Evolutionary conservation across 129 eudicot genomes (phyloP).

Genomic region (Pittosporum tobira): DNA sequence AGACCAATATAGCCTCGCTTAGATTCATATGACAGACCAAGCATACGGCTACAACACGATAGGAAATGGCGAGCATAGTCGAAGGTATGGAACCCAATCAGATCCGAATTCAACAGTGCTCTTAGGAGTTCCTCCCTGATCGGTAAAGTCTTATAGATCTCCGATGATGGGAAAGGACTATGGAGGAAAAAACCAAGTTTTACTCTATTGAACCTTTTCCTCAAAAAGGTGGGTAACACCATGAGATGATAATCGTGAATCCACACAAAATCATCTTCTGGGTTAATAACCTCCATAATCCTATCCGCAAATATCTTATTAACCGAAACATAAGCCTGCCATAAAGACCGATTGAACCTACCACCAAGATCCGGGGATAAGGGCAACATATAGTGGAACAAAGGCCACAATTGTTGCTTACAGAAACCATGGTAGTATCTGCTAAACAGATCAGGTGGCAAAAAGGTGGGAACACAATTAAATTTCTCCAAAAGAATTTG

Average conservation of each 20-base stretch:
- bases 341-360: constrained; percentile 59
- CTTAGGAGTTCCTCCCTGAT: constrained; percentile 72
- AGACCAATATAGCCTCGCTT: constrained; percentile 79
- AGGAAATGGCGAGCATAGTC: constrained; percentile 84
- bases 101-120: constrained; percentile 66
- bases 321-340: constrained; percentile 93
- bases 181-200: constrained; percentile 82
- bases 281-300: constrained; percentile 85
- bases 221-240: constrained; percentile 74
- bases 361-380: constrained; percentile 82
- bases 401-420: constrained; percentile 81
- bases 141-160: constrained; percentile 69
- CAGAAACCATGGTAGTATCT: constrained; percentile 75
- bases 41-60: constrained; percentile 74
- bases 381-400: constrained; percentile 85
- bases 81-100: constrained; percentile 81
- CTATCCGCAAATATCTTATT: constrained; percentile 80
- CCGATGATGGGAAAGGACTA: constrained; percentile 78
- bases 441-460: constrained; percentile 56
- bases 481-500: constrained; percentile 60
- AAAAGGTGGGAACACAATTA: constrained; percentile 73
- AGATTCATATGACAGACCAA: constrained; percentile 67
- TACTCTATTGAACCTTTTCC: constrained; percentile 70
- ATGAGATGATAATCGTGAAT: constrained; percentile 80
- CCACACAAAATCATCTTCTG: constrained; percentile 91